Evolutionary conservation across 1,139 yeast genomes (phyloP).

Genomic region (Kodamaea alishanica): DNA sequence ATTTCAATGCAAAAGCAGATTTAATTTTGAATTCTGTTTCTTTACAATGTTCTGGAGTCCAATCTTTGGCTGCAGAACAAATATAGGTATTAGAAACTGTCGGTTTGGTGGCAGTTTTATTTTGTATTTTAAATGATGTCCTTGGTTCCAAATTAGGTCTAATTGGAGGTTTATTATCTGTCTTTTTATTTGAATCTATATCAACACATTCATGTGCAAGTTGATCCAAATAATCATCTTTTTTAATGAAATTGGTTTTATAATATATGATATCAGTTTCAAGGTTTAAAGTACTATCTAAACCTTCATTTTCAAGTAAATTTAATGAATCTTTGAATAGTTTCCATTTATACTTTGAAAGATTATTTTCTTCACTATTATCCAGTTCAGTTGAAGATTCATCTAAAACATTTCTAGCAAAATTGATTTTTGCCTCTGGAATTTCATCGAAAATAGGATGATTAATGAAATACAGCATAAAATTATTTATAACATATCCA

Average conservation of each 20-base stretch:
- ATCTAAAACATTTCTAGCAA: constrained; percentile 23
- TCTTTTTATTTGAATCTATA: too few relatives aligned
- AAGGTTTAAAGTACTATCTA: constrained; percentile 35
- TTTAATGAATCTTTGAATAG: constrained; percentile 35
- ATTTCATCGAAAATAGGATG: constrained; percentile 48
- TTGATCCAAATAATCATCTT: constrained; percentile 24
- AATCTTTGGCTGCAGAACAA: constrained; percentile 40
- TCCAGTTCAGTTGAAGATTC: constrained; percentile 7
- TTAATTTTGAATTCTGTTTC: constrained; percentile 19
- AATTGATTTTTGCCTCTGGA: constrained; percentile 40
- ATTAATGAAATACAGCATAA: constrained; percentile 39
- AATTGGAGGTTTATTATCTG: too few relatives aligned
- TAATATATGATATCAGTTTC: constrained; percentile 46
- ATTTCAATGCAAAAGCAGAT: constrained; percentile 30
- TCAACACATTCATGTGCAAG: too few relatives aligned
- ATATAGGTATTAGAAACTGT: constrained; percentile 24
- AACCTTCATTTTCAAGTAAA: constrained; percentile 24
- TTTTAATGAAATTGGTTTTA: constrained; percentile 43
- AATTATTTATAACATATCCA: constrained; percentile 42
- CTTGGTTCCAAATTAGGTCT: constrained; percentile 9
- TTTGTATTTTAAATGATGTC: constrained; percentile 10
- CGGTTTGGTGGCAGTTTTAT: constrained; percentile 1
- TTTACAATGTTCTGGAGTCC: constrained; percentile 28
- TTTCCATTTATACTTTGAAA: constrained; percentile 29
- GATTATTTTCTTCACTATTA: constrained; percentile 13